These are phyloP conservation scores for Myriangium duriaei DNA, from an alignment of 2,329 filamentous ascomycete genomes.

Conservation along the genomic window DNA sequence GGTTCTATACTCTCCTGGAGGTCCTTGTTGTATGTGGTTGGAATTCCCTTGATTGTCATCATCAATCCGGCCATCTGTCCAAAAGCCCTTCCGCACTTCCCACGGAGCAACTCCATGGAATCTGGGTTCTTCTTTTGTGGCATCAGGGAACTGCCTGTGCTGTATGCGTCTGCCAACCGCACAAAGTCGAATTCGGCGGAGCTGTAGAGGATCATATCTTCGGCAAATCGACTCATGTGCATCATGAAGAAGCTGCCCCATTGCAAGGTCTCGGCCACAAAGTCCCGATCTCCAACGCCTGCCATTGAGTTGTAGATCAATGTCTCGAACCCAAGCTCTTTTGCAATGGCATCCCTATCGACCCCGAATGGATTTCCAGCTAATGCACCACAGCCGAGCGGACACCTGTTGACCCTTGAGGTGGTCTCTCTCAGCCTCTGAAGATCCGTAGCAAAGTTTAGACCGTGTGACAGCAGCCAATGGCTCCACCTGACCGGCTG, in stretches of 20 bases:
- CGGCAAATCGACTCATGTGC: conserved; percentile 68
- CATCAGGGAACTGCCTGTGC: conserved; percentile 65
- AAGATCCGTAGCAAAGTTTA: conserved; percentile 60
- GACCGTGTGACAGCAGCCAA: conserved; percentile 65
- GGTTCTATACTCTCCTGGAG: conserved; percentile 79
- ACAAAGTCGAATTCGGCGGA: conserved; percentile 67
- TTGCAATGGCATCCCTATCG: conserved; percentile 64
- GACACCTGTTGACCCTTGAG: conserved; percentile 58
- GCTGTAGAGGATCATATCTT: conserved; percentile 77
- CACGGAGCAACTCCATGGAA: conserved; percentile 61
- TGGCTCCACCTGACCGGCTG: conserved; percentile 72
- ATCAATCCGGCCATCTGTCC: conserved; percentile 72
- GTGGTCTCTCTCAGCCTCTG: conserved; percentile 63
- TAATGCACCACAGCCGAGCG: conserved; percentile 63
- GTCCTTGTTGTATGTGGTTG: conserved; percentile 82
- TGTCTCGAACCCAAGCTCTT: conserved; percentile 68
- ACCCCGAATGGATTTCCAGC: conserved; percentile 75
- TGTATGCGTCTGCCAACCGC: conserved; percentile 64
- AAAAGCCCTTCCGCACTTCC: conserved; percentile 64
- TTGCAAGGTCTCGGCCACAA: conserved; percentile 68
- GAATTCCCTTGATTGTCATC: conserved; percentile 63
- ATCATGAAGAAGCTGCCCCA: conserved; percentile 69
- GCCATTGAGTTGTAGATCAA: conserved; percentile 67
- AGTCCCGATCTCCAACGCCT: conserved; percentile 66
- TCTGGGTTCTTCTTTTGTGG: conserved; percentile 78